phyloP scores from a whole-genome alignment of 352 stramenopile genomes.

The Pythium angustatum region DNA sequence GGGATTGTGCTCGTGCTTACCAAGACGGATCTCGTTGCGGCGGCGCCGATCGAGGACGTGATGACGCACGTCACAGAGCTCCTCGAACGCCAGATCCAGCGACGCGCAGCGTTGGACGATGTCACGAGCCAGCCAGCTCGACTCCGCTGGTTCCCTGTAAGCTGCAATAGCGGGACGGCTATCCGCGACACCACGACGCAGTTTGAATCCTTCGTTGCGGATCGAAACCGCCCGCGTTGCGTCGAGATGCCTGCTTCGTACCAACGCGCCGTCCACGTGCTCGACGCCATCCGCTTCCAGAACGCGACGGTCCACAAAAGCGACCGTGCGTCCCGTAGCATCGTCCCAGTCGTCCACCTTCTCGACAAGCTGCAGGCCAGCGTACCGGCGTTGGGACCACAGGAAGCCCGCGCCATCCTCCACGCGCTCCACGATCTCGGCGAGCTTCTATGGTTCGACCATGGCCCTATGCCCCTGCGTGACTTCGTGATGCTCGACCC shows the following conservation, averaged over 20 bases:
- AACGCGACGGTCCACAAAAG: neutral
- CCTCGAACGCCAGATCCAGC: no score
- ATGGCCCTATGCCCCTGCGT: neutral
- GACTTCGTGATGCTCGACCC: conserved; percentile 1
- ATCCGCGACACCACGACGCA: no score
- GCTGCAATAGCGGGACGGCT: neutral
- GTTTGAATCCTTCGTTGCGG: no score
- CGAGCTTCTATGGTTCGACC: conserved; percentile 4
- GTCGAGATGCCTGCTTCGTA: no score
- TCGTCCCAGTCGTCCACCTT: neutral
- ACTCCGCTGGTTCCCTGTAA: neutral
- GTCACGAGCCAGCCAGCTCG: neutral
- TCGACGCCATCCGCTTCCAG: neutral
- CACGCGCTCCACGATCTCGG: conserved; percentile 9
- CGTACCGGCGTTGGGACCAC: neutral
- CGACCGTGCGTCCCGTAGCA: neutral
- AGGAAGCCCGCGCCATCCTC: neutral
- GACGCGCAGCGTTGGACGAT: no score
- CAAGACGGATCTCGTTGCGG: conserved; percentile 5
- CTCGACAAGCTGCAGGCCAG: neutral
- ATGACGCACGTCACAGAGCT: neutral
- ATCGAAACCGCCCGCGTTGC: no score
- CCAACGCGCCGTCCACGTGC: neutral
- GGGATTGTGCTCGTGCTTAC: conserved; percentile 4
- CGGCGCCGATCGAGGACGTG: neutral